Conservation (phyloP, 495 filamentous ascomycete genomes). For the Penicillium tannophilum region DNA sequence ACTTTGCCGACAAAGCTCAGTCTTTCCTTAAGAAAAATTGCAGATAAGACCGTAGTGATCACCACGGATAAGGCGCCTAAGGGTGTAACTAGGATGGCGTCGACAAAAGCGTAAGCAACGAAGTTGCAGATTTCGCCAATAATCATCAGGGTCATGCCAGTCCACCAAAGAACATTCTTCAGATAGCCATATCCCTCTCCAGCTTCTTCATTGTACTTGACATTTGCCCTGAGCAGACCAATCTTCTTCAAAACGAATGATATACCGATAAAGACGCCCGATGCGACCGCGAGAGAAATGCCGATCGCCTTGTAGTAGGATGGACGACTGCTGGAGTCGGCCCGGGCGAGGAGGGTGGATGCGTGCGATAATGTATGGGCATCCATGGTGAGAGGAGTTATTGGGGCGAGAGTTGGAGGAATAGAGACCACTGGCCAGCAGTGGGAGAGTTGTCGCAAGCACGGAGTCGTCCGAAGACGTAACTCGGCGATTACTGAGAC, state of each 20-base stretch:
- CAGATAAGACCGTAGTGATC: constrained; percentile 87
- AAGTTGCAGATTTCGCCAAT: constrained; percentile 97
- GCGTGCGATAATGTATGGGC: constrained; percentile 39
- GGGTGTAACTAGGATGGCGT: constrained; percentile 94
- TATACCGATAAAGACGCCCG: constrained; percentile 89
- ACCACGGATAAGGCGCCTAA: constrained; percentile 95
- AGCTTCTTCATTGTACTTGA: constrained; percentile 94
- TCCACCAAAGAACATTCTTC: constrained; percentile 96
- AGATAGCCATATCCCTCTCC: constrained; percentile 98
- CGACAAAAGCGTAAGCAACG: constrained; percentile 94
- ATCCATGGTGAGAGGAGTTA: constrained; percentile 46
- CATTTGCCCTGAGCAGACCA: constrained; percentile 86
- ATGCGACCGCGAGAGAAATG: constrained; percentile 81
- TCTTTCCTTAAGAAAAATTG: constrained; percentile 94
- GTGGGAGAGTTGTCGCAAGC: constrained; percentile 24
- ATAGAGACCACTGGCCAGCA: constrained; percentile 30
- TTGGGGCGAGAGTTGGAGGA: neutral
- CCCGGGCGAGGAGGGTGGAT: constrained; percentile 51
- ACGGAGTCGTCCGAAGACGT: constrained; percentile 32
- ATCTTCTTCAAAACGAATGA: constrained; percentile 97
- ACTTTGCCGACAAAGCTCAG: constrained; percentile 95
- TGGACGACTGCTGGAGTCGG: constrained; percentile 49
- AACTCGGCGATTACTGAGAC: constrained; percentile 33
- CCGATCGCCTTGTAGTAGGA: constrained; percentile 83
- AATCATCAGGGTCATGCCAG: constrained; percentile 96